A percentile compares a stretch with the other conserved stretches of the same genome.
Conservation (phyloP, 768 basidiomycete species). For the Auriscalpium vulgare region DNA sequence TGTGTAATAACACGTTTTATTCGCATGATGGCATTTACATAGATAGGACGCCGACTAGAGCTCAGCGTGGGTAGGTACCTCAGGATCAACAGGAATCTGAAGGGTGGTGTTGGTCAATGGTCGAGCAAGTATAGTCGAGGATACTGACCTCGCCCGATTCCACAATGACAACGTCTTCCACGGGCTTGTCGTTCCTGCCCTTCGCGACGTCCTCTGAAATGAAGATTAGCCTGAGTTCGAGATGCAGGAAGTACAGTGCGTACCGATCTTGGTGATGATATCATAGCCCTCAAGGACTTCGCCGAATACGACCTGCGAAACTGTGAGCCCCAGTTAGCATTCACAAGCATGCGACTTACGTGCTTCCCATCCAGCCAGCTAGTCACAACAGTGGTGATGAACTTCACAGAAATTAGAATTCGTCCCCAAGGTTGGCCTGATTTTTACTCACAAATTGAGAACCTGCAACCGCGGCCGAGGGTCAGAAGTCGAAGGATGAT, state of each 20-base stretch:
- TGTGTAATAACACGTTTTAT: constrained; percentile 19
- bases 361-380: constrained; percentile 90
- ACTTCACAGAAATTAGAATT: constrained; percentile 39
- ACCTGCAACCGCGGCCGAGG: constrained; percentile 32
- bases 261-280: constrained; percentile 69
- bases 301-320: constrained; percentile 79
- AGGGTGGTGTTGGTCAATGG: too few species aligned
- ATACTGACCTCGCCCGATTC: constrained; percentile 78
- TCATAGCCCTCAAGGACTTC: constrained; percentile 91
- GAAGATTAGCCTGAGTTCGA: constrained; percentile 9
- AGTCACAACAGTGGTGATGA: constrained; percentile 85
- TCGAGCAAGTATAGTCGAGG: neutral
- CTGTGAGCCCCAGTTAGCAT: too few species aligned
- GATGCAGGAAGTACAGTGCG: constrained; percentile 11
- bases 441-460: constrained; percentile 73
- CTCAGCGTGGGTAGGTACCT: constrained; percentile 94
- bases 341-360: constrained; percentile 30
- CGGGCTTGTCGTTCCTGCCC: constrained; percentile 62
- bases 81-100: constrained; percentile 6
- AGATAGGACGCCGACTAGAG: constrained; percentile 47
- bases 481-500: constrained; percentile 4
- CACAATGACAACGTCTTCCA: constrained; percentile 68
- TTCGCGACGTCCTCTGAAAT: constrained; percentile 69
- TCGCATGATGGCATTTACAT: constrained; percentile 19
- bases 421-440: neutral